A percentile compares a stretch with the other conserved stretches of the same genome.
Conservation (phyloP, 805 yeast species). For the Kazachstania taianensis region DNA sequence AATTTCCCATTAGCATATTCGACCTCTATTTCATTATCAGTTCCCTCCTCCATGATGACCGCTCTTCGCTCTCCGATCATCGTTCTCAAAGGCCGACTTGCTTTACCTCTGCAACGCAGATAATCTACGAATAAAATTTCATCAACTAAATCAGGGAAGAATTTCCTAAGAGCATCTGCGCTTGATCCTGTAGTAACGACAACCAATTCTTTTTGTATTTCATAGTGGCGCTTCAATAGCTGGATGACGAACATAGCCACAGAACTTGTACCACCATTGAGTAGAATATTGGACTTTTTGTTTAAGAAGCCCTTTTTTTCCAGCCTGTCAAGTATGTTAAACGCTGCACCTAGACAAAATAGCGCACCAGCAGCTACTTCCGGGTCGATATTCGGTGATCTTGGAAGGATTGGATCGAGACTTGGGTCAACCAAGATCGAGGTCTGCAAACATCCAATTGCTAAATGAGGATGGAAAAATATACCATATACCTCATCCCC, state of each 20-base stretch:
- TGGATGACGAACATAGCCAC: constrained; percentile 59
- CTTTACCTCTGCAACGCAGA: constrained; percentile 26
- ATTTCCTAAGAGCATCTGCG: constrained; percentile 31
- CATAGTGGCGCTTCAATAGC: constrained; percentile 41
- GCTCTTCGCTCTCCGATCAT: constrained; percentile 28
- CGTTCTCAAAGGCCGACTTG: constrained; percentile 23
- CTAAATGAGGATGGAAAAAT: constrained; percentile 39
- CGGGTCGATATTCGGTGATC: constrained; percentile 37
- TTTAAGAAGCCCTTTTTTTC: constrained; percentile 23
- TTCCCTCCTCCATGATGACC: constrained; percentile 25
- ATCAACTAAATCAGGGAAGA: constrained; percentile 32
- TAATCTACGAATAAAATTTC: constrained; percentile 31
- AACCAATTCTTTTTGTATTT: constrained; percentile 42
- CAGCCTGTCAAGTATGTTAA: constrained; percentile 31
- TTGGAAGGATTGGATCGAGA: constrained; percentile 37
- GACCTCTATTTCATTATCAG: constrained; percentile 18
- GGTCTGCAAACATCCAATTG: constrained; percentile 49
- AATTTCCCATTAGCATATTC: constrained; percentile 37
- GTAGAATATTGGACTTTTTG: constrained; percentile 40
- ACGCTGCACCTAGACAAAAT: constrained; percentile 55
- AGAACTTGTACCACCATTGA: constrained; percentile 72
- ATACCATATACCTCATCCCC: constrained; percentile 64
- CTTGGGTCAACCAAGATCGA: constrained; percentile 45
- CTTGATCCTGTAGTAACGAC: constrained; percentile 50
- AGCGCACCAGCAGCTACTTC: constrained; percentile 59